These are phyloP conservation scores for Leucoagaricus sp. DNA, from an alignment of 1,284 basidiomycete species.

Conservation along the genomic window DNA sequence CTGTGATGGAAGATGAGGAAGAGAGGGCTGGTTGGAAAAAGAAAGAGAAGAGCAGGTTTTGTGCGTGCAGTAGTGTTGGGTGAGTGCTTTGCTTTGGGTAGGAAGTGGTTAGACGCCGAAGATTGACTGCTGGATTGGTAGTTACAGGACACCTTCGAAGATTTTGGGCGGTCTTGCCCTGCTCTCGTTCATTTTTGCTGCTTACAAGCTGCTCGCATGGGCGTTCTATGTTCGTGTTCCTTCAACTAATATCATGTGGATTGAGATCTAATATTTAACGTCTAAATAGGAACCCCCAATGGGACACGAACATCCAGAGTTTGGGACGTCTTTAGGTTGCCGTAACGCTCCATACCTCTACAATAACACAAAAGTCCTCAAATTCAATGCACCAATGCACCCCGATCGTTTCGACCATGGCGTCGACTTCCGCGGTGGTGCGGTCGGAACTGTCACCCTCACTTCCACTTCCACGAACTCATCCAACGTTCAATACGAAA, in stretches of 20 bases:
- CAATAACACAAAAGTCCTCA: slow-evolving; percentile 37
- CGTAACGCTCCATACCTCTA: slow-evolving; percentile 43
- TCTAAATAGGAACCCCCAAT: slow-evolving; percentile 43
- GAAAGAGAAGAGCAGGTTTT: slow-evolving; percentile 38
- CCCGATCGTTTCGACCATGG: slow-evolving; percentile 38
- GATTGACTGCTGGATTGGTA: slow-evolving; percentile 21
- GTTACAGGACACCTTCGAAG: slow-evolving; percentile 57
- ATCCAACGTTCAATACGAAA: slow-evolving; percentile 48
- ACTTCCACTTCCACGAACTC: slow-evolving; percentile 36
- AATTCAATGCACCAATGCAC: slow-evolving; percentile 36
- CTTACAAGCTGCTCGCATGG: slow-evolving; percentile 48
- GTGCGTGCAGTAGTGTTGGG: slow-evolving; percentile 57
- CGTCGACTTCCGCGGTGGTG: slow-evolving; percentile 47
- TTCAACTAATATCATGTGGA: not conserved
- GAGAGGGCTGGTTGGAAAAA: slow-evolving; percentile 25
- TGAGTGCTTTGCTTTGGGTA: slow-evolving; percentile 23
- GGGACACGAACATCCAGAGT: slow-evolving; percentile 52
- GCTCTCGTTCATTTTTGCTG: slow-evolving; percentile 43
- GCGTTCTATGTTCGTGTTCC: slow-evolving; percentile 41
- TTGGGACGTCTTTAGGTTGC: slow-evolving; percentile 55
- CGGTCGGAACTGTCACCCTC: slow-evolving; percentile 53
- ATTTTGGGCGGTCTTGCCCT: slow-evolving; percentile 50
- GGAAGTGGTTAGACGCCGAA: not conserved
- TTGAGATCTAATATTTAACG: not conserved
- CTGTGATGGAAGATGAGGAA: not conserved